These are phyloP conservation scores for Curvularia eragrostidis DNA, from an alignment of 2,329 filamentous ascomycete genomes.

Conservation along the genomic window DNA sequence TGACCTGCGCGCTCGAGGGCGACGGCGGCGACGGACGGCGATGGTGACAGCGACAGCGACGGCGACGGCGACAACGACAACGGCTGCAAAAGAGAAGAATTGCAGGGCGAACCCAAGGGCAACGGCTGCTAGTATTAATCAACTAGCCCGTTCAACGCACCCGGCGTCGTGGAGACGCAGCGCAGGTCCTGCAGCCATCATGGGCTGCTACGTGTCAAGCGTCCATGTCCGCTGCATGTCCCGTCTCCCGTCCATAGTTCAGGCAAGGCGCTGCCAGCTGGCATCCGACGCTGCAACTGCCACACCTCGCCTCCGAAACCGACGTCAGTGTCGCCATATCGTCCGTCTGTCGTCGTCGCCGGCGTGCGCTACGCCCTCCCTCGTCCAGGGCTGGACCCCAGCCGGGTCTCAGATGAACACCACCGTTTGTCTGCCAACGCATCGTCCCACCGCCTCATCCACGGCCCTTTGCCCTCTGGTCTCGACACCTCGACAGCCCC, in stretches of 20 bases:
- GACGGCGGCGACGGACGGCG: too few relatives aligned
- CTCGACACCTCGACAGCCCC: background rate
- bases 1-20: too few relatives aligned
- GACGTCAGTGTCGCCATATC: slow-evolving; percentile 28
- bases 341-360: slow-evolving; percentile 28
- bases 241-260: slow-evolving; percentile 36
- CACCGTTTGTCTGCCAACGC: slow-evolving; percentile 34
- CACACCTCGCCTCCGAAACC: slow-evolving; percentile 28
- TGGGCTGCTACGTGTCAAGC: slow-evolving; percentile 46
- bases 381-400: slow-evolving; percentile 35
- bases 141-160: slow-evolving; percentile 38
- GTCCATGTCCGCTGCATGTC: slow-evolving; percentile 38
- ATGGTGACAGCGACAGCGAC: too few relatives aligned
- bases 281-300: slow-evolving; percentile 37
- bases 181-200: slow-evolving; percentile 49
- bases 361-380: slow-evolving; percentile 10
- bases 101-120: slow-evolving; percentile 37
- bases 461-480: slow-evolving; percentile 3
- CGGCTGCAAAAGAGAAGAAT: slow-evolving; percentile 27
- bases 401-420: slow-evolving; percentile 27
- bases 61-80: slow-evolving; percentile 12
- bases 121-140: slow-evolving; percentile 39
- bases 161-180: slow-evolving; percentile 44
- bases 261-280: slow-evolving; percentile 49
- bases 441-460: slow-evolving; percentile 28